These are phyloP conservation scores for Myxozyma sirexii DNA, from an alignment of 805 yeast species.

Conservation along the genomic window DNA sequence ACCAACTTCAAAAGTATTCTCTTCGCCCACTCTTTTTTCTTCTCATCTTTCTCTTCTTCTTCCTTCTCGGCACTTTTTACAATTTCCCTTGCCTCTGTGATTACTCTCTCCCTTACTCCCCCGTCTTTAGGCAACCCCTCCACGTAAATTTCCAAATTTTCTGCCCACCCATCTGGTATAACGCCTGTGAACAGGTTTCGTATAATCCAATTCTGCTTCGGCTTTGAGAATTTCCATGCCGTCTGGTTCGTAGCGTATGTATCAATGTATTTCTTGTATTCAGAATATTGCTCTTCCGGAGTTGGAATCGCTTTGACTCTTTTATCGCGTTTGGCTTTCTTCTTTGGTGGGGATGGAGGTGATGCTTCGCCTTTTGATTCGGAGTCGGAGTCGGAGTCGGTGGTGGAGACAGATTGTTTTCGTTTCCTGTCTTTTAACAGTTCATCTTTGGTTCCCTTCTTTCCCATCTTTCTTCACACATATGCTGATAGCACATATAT, in stretches of 20 bases:
- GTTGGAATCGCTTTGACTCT: not conserved
- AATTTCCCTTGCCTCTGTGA: slow-evolving; percentile 15
- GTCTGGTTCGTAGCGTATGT: slow-evolving; percentile 1
- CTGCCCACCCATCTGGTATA: slow-evolving; percentile 5
- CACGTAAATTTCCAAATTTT: not conserved
- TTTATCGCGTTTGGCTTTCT: not conserved
- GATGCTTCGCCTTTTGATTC: not conserved
- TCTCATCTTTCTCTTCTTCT: not conserved
- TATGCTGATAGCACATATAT: no score
- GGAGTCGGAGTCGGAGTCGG: not conserved
- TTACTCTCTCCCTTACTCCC: slow-evolving; percentile 11
- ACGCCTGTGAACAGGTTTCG: slow-evolving; percentile 13
- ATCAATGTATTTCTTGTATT: slow-evolving; percentile 10
- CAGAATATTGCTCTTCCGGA: not conserved
- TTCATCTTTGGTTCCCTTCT: no score
- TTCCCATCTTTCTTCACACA: no score
- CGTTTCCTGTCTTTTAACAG: no score
- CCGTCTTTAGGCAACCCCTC: slow-evolving; percentile 20
- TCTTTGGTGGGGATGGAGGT: not conserved
- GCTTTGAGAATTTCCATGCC: slow-evolving; percentile 28
- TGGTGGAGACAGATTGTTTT: no score
- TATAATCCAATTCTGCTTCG: slow-evolving; percentile 26
- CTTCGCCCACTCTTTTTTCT: slow-evolving; percentile 9
- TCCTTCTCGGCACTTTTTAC: not conserved
- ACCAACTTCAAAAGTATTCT: not conserved